Base-by-base conservation (phyloP, 371 early-diverging fungal genomes). In the Mortierella sp. region DNA sequence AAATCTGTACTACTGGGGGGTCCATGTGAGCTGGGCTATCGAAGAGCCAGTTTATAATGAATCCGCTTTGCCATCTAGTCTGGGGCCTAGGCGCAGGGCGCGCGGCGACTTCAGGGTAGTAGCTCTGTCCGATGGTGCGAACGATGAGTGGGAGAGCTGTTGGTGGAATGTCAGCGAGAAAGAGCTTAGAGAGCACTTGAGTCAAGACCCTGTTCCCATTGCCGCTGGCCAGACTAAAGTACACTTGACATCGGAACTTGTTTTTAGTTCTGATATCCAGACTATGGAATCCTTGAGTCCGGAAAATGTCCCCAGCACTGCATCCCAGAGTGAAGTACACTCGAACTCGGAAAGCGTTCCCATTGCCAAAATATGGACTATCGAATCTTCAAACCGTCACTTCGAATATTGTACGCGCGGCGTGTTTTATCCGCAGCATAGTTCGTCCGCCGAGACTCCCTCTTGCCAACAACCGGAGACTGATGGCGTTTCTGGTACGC, bases 1-100 rank as follows among this genome's bases (percentile, higher is more conserved):
- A 18, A 8, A 72, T 30, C 47, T 78, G 1, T 62, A 66, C 22
- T 78, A 68, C 35, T 78, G 78, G 78, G 78, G 78, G 10, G 63
- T 78, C 1, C 78, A 78, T 20, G 54, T 73, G 0, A 73, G 66
- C 1, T 70, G 54, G 52, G 49, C 74, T 0, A 52, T 73, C 8
- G 78, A 78, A 6, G 70, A 66, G 28, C 70, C 73, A 5, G 28
- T 66, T 69, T 12, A 39, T 24, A 1, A 22, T 0, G n/a, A 47
- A 2, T 24, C 5, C 18, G 11, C 2, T 0, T 28, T 28, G 30
- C 11, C 54, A 26, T 49, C 45, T 10, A 22, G 14, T 12, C 5
- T 30, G 8, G 24, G 37, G 6, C 37, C 59, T 9, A 60, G 60
- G 16, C 18, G 26, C 26, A 40, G 66, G 11, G 30, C 49, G 12